These are phyloP conservation scores for Saturnispora bothae DNA, from an alignment of 805 yeast genomes.

Conservation along the genomic window DNA sequence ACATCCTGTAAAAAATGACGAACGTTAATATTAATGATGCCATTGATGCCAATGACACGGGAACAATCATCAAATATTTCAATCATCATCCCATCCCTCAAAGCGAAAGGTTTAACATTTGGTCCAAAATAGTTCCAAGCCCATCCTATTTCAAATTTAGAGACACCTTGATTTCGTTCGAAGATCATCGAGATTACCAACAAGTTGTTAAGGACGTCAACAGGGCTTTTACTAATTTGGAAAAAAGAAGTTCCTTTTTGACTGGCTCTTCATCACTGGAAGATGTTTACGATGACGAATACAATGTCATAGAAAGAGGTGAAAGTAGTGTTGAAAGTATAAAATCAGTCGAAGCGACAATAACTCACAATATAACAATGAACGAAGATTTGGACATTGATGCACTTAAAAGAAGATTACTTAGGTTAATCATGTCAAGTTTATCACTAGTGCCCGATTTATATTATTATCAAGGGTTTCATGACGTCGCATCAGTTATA, in stretches of 20 bases:
- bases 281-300: background rate
- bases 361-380: background rate
- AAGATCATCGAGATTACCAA: conserved; percentile 55
- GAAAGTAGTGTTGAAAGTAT: background rate
- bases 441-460: conserved; percentile 52
- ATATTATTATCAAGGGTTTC: conserved; percentile 86
- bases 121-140: background rate
- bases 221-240: conserved; percentile 48
- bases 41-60: conserved; percentile 23
- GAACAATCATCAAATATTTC: no score
- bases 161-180: background rate
- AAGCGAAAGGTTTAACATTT: background rate
- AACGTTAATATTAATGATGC: conserved; percentile 12
- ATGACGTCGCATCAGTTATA: conserved; percentile 69
- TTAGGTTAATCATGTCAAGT: conserved; percentile 38
- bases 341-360: background rate
- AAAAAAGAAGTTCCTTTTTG: conserved; percentile 9
- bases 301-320: background rate
- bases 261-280: no score
- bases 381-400: background rate
- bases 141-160: background rate
- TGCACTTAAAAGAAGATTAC: conserved; percentile 30
- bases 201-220: conserved; percentile 75
- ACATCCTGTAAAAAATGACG: no score
- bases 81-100: no score